These are phyloP conservation scores for Flaveria sonorensis DNA, from an alignment of 129 eudicot genomes.

Conservation along the genomic window DNA sequence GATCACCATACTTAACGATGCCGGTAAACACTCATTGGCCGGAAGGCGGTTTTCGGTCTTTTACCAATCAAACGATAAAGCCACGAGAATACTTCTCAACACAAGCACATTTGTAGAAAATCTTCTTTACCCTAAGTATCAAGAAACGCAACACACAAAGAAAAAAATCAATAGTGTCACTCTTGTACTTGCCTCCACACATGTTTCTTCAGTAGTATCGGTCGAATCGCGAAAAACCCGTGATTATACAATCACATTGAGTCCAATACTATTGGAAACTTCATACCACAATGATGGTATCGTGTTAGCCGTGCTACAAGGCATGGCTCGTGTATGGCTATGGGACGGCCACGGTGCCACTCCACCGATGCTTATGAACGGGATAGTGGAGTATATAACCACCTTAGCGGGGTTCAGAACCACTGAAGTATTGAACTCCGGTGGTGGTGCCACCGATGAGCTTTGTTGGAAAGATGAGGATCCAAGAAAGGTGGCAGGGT, in stretches of 20 bases:
- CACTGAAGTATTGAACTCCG: not conserved
- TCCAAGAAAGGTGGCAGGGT: constrained; percentile 47
- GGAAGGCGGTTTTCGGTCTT: constrained; percentile 52
- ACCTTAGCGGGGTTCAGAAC: constrained; percentile 17
- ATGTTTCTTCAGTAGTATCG: constrained; percentile 13
- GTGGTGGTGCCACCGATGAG: not conserved
- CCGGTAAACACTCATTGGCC: constrained; percentile 29
- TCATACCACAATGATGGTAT: constrained; percentile 32
- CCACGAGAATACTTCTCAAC: constrained; percentile 48
- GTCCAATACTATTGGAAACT: constrained; percentile 43
- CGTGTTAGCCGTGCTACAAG: constrained; percentile 41
- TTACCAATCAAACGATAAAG: constrained; percentile 58
- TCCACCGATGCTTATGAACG: constrained; percentile 46
- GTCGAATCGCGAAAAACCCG: constrained; percentile 20
- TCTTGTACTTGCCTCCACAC: constrained; percentile 35
- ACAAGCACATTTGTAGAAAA: constrained; percentile 46
- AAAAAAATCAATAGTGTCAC: constrained; percentile 50
- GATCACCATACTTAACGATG: constrained; percentile 49
- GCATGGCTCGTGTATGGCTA: constrained; percentile 56
- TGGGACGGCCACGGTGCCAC: constrained; percentile 45
- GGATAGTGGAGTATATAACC: constrained; percentile 59
- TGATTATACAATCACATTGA: constrained; percentile 42
- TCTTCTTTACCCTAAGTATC: constrained; percentile 47
- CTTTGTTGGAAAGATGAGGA: constrained; percentile 41
- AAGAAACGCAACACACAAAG: constrained; percentile 17